Evolutionary conservation across 2,329 filamentous ascomycete genomes (phyloP).

Genomic region (Zalaria sp.): DNA sequence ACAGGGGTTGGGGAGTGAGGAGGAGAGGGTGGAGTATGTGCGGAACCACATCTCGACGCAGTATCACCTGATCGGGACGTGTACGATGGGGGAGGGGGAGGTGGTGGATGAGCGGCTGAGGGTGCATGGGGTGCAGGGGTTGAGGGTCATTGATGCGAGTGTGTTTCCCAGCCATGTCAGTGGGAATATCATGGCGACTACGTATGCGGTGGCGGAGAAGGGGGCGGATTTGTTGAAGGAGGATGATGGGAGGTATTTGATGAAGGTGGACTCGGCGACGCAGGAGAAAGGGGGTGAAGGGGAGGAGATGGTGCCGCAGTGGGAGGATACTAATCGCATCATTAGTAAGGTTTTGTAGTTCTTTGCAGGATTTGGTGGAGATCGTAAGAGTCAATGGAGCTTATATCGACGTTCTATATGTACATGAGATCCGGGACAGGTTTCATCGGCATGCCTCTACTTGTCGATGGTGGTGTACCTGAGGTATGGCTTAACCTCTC

Average conservation of each 20-base stretch:
- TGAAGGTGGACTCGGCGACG: slow-evolving; percentile 5
- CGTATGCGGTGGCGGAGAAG: slow-evolving; percentile 23
- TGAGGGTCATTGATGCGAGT: slow-evolving; percentile 17
- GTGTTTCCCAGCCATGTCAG: slow-evolving; percentile 17
- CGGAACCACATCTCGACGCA: slow-evolving; percentile 16
- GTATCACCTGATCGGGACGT: slow-evolving; percentile 28
- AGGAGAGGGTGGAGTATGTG: slow-evolving; percentile 14
- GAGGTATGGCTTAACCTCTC: slow-evolving; percentile 53
- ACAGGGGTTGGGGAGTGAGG: slow-evolving; percentile 11
- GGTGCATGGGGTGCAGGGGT: slow-evolving; percentile 11
- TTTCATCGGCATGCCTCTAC: neutral
- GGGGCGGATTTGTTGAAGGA: slow-evolving; percentile 19
- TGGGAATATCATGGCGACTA: slow-evolving; percentile 11
- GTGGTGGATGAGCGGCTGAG: slow-evolving; percentile 13
- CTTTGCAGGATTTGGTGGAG: no score
- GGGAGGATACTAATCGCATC: no score
- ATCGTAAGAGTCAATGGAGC: no score
- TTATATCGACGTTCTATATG: no score
- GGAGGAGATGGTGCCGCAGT: no score
- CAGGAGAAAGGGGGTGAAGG: no score
- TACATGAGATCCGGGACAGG: no score
- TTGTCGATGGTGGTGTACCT: slow-evolving; percentile 45
- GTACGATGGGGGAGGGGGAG: slow-evolving; percentile 20
- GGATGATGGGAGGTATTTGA: slow-evolving; percentile 13
- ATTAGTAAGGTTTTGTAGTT: no score